Evolutionary conservation across 495 filamentous ascomycete species (phyloP), one percentile per base, ranked within the genome.

Genomic region (Tuber microsphaerosporum): DNA sequence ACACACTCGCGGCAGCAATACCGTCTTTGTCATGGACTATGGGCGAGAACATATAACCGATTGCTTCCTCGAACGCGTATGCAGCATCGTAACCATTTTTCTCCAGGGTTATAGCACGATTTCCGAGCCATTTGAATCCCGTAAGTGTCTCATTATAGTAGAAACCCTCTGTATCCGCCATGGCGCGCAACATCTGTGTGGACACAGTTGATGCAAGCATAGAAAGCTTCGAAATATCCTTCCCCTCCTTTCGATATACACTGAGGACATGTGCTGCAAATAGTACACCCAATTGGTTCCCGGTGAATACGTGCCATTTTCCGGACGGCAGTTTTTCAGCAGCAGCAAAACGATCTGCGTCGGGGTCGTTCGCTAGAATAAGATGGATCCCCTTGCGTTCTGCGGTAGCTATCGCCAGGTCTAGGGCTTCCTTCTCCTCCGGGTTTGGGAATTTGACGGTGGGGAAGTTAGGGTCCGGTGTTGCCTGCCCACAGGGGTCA

Each of bases 371-470:
- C 37, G 91, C 90, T 71, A 92, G 82, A 51, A 93, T 86, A 17
- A 92, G 77, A 22, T 80, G 81, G 78, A 87, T 84, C 31, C 82
- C 83, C 37, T 86, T 76, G 70, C 80, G 76, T 56, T 90, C 86
- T 61, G 90, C 91, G 16, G 86, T 86, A 71, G 85, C 73, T 45
- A 88, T 88, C 17, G 91, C 88, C 41, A 92, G 85, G 77, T 91
- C 87, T n/a, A 93, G 82, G 17, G 91, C 90, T 22, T 90, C 90
- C 56, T 86, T 86, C 79, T 93, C 91, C 81, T 93, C 91, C 0
- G 91, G 91, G 77, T 93, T 93, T 3, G 91, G 91, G 79, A 91
- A 92, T 39, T 85, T 85, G 31, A 92, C 89, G 0, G 91, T 92
- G 2, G 91, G 89, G 72, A 93, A 93, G 56, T 91, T 87, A 0